phyloP scores from a whole-genome alignment of 176 grass and related monocot species.

The Triticum monococcum region DNA sequence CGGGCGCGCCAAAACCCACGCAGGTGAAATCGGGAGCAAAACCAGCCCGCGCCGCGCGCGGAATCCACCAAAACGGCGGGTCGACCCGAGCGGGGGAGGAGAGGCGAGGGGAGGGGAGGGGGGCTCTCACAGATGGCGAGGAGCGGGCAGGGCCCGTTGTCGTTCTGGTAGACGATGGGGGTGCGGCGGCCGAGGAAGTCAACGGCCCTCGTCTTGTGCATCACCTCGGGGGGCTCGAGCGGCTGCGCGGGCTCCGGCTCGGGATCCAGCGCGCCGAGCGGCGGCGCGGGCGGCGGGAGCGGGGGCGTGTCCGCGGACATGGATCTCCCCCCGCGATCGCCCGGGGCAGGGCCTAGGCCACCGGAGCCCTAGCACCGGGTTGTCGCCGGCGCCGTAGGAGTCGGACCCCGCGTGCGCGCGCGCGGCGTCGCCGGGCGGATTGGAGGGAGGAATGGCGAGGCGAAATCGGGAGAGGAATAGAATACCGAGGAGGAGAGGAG shows the following conservation, averaged over 20 bases:
- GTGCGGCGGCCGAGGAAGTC: conserved; percentile 89
- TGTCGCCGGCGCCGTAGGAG: conserved; percentile 21
- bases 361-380: conserved; percentile 27
- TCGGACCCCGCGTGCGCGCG: neutral
- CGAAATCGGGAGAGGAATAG: conserved; percentile 14
- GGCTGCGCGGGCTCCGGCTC: conserved; percentile 1
- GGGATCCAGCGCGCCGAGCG: conserved; percentile 40
- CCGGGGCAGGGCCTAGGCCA: neutral
- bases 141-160: conserved; percentile 96
- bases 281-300: conserved; percentile 32
- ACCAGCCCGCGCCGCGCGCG: neutral
- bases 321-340: conserved; percentile 42
- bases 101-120: neutral
- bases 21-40: neutral
- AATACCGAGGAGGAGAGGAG: conserved; percentile 9
- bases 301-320: conserved; percentile 36
- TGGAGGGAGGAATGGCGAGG: conserved; percentile 19
- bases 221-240: conserved; percentile 45
- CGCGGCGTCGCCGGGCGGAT: conserved; percentile 13
- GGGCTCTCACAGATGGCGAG: conserved; percentile 82
- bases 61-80: neutral
- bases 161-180: conserved; percentile 93
- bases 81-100: neutral
- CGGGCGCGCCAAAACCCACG: neutral
- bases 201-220: conserved; percentile 84